A percentile compares a stretch with the other conserved stretches of the same genome.
phyloP scores from a whole-genome alignment of 495 filamentous ascomycete genomes.

The Aspergillus leporis region DNA sequence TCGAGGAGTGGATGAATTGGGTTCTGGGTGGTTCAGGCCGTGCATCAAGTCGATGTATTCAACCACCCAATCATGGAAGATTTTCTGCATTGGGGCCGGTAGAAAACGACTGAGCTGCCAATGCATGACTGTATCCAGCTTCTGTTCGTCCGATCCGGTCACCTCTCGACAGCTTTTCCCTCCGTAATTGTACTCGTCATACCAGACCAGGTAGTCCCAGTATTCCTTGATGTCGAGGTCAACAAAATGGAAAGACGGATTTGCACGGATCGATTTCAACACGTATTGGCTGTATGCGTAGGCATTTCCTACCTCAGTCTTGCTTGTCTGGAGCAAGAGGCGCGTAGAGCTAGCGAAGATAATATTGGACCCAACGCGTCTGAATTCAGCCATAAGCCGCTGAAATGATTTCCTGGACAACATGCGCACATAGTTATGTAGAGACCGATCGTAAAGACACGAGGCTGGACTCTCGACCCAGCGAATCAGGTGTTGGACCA shows the following conservation, averaged over 20 bases:
- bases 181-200: slow-evolving; percentile 98
- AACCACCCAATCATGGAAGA: slow-evolving; percentile 90
- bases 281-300: slow-evolving; percentile 97
- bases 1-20: slow-evolving; percentile 61
- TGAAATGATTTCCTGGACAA: slow-evolving; percentile 96
- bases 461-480: slow-evolving; percentile 93
- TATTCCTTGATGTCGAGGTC: slow-evolving; percentile 98
- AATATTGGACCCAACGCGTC: slow-evolving; percentile 90
- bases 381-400: slow-evolving; percentile 95
- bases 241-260: slow-evolving; percentile 95
- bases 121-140: slow-evolving; percentile 93
- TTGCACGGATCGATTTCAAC: slow-evolving; percentile 90
- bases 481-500: slow-evolving; percentile 95
- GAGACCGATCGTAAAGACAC: slow-evolving; percentile 91
- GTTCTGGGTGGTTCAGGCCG: slow-evolving; percentile 66
- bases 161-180: slow-evolving; percentile 88
- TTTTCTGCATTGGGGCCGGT: slow-evolving; percentile 73
- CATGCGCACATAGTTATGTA: slow-evolving; percentile 98
- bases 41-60: slow-evolving; percentile 98
- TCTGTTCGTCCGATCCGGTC: slow-evolving; percentile 77
- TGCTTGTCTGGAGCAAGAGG: slow-evolving; percentile 91
- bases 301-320: slow-evolving; percentile 94
- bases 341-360: slow-evolving; percentile 88
- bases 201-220: slow-evolving; percentile 99
- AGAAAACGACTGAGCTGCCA: slow-evolving; percentile 95